Evolutionary conservation across 768 basidiomycete genomes (phyloP), one percentile per base, ranked within the genome.

Genomic region (Mycena crocata): DNA sequence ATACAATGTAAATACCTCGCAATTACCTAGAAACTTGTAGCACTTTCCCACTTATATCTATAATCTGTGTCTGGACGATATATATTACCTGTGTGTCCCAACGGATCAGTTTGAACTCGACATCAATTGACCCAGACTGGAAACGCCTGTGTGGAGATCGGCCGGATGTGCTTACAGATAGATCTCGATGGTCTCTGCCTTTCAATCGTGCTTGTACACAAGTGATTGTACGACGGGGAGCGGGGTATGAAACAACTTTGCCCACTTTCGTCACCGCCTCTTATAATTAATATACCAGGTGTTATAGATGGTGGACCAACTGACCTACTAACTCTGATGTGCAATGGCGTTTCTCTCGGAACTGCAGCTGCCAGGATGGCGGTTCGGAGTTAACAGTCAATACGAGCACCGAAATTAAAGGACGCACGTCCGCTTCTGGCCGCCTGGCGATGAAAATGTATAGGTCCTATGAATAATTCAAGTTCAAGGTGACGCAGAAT

Each of bases 1-100:
- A 48, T 44, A 10, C 46, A 51, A 32, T 55, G 46, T 62, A 67
- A 64, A 51, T 52, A 57, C 54, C 30, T 32, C 28, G 35, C 35
- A 63, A 17, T 40, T 35, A 39, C 31, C 21, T 57, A 57, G 62
- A 14, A 31, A 37, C 51, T 52, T 63, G 54, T 56, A 52, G 40
- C 49, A 19, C 34, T 23, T n/a, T 35, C 15, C 50, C 34, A 31
- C 17, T 37, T 48, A 49, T 56, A 39, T n/a, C 23, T 44, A 50
- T 63, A 39, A 56, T 44, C 28, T 24, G 39, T 40, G 24, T 55
- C 19, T 49, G 10, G 24, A 35, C 26, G 1, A 19, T 31, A 15
- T 40, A 26, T 19, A 17, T 26, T 26, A 14, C 12, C 12, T 32
- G 31, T n/a, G n/a, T 21, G 34, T 48, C 32, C 21, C 34, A 40